Evolutionary conservation across 2,329 filamentous ascomycete genomes (phyloP).

Genomic region (Trichoderma sp.): DNA sequence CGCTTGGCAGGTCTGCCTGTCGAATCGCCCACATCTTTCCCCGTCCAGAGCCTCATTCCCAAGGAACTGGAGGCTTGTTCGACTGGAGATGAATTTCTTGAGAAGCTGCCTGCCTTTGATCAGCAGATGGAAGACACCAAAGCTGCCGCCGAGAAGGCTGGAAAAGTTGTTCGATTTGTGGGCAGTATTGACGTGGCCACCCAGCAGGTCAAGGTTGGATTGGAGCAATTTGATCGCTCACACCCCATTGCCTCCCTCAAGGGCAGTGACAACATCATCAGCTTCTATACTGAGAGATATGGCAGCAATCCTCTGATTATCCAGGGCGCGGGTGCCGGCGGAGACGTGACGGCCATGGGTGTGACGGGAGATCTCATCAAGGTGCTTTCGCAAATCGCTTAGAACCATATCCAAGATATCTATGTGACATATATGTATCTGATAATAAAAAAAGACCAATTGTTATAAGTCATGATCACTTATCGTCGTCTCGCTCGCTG

Average conservation of each 20-base stretch:
- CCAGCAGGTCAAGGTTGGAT: constrained; percentile 82
- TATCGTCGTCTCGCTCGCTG: constrained; percentile 8
- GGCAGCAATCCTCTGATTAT: constrained; percentile 87
- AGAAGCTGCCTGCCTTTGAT: constrained; percentile 77
- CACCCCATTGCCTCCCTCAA: constrained; percentile 92
- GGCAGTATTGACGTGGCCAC: constrained; percentile 85
- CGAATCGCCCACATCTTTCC: constrained; percentile 81
- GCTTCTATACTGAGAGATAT: constrained; percentile 96
- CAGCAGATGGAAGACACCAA: constrained; percentile 87
- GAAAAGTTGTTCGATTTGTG: constrained; percentile 91
- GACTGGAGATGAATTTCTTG: constrained; percentile 82
- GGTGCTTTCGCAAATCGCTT: constrained; percentile 69
- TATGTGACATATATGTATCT: not conserved
- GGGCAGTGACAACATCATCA: constrained; percentile 98
- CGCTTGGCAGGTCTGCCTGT: constrained; percentile 79
- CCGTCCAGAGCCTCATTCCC: constrained; percentile 90
- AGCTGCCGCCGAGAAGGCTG: constrained; percentile 76
- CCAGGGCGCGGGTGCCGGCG: constrained; percentile 90
- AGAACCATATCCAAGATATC: constrained; percentile 22
- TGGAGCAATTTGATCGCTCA: constrained; percentile 83
- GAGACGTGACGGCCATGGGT: constrained; percentile 96
- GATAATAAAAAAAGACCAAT: not conserved
- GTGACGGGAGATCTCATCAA: constrained; percentile 93
- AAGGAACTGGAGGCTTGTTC: constrained; percentile 73
- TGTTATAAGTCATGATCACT: not conserved